Evolutionary conservation across 768 basidiomycete genomes (phyloP), one percentile per base, ranked within the genome.

Genomic region (Suillus luteus): DNA sequence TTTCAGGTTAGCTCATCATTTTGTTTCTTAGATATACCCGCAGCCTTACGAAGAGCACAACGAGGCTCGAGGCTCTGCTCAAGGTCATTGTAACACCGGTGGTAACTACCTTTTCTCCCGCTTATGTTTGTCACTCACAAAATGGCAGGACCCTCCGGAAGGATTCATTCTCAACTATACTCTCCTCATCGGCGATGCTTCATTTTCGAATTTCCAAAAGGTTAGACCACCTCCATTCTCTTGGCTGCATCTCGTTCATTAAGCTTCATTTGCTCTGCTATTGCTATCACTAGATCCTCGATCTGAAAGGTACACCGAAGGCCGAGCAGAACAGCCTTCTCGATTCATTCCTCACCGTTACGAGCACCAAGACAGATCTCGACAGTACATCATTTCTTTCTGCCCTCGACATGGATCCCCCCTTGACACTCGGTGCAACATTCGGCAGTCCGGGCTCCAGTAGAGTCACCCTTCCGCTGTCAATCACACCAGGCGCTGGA

Each of bases 121-220:
- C 57, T 33, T 24, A 59, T 48, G 27, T 48, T 44, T 22, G 41
- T 59, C 62, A 33, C 58, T 48, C 52, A 61, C 58, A 54, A 40
- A 31, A 9, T 62, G 38, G n/a, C 64, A 96, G 90, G 93, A 96
- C 70, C 95, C 96, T 17, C 81, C 93, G 1, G 95, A 96, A 74
- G 93, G 91, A 2, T 99, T 99, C 72, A 93, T 99, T 65, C 82
- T 95, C 62, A 98, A 98, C 71, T 99, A 99, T 72, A 95, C 93
- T 9, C 83, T 98, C 31, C 83, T 98, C 62, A 92, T 99, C 66
- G 93, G 93, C 27, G 96, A 98, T 76, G 89, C 91, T 6, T 96
- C 95, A 2, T 96, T 96, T 76, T 91, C 90, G 37, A 99, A 99
- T 77, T 99, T 99, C 81, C 97, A 99, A 80, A 99, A 99, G 87